Evolutionary conservation across 495 filamentous ascomycete species (phyloP).

Genomic region (Cercophora samala): DNA sequence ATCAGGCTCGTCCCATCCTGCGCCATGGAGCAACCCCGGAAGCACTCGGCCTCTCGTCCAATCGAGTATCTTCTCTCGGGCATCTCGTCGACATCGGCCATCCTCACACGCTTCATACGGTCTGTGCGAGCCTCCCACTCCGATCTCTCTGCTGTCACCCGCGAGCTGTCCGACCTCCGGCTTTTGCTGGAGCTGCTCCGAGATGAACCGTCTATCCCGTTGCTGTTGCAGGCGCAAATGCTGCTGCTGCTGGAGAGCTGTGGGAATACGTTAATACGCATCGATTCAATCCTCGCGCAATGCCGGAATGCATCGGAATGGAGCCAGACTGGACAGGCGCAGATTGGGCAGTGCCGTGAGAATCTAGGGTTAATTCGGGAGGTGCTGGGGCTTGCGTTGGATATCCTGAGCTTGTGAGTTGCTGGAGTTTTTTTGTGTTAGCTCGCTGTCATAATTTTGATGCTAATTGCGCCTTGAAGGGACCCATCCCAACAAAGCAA

Average conservation of each 20-base stretch:
- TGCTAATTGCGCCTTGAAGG: background rate
- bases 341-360: constrained; percentile 17
- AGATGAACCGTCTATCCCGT: constrained; percentile 25
- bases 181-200: constrained; percentile 30
- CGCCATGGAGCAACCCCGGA: constrained; percentile 12
- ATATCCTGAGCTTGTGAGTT: constrained; percentile 25
- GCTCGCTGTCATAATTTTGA: no score
- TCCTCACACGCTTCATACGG: constrained; percentile 33
- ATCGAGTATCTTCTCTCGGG: constrained; percentile 27
- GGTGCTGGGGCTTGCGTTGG: constrained; percentile 24
- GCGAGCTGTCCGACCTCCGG: constrained; percentile 33
- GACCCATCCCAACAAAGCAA: constrained; percentile 7
- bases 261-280: constrained; percentile 19
- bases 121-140: constrained; percentile 28
- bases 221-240: constrained; percentile 22
- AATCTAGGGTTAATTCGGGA: constrained; percentile 22
- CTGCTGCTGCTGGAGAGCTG: constrained; percentile 26
- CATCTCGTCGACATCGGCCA: constrained; percentile 27
- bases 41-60: constrained; percentile 16
- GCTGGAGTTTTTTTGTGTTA: background rate
- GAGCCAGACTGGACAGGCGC: constrained; percentile 14
- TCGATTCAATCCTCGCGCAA: constrained; percentile 21
- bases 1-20: background rate
- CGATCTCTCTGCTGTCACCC: constrained; percentile 30
- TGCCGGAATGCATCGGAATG: constrained; percentile 24